Evolutionary conservation across 768 basidiomycete genomes (phyloP).

Genomic region (Paxillus involutus): DNA sequence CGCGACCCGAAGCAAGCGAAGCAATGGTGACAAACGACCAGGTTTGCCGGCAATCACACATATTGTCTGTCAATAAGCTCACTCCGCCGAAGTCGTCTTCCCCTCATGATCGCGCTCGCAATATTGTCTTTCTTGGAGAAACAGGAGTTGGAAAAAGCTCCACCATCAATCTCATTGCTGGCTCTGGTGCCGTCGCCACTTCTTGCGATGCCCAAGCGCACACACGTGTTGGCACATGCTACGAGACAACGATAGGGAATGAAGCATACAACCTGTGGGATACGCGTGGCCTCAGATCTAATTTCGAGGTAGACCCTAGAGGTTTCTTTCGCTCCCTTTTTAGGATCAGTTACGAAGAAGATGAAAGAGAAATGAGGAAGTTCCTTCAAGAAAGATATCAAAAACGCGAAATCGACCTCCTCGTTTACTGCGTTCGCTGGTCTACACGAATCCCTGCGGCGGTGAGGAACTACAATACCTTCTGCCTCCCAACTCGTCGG

Average conservation of each 20-base stretch:
- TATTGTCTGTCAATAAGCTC: not conserved
- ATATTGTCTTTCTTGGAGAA: constrained; percentile 25
- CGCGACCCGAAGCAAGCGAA: not conserved
- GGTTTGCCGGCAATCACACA: constrained; percentile 11
- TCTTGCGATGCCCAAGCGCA: constrained; percentile 16
- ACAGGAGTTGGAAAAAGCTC: constrained; percentile 28
- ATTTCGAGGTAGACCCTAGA: no score
- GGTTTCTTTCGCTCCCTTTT: no score
- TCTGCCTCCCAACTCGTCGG: constrained; percentile 35
- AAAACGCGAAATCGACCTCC: constrained; percentile 36
- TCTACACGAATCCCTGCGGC: no score
- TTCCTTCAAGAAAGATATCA: constrained; percentile 20
- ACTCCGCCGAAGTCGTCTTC: not conserved
- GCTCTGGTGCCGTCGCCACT: not conserved
- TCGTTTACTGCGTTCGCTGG: constrained; percentile 38
- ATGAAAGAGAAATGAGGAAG: no score
- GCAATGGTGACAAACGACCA: not conserved
- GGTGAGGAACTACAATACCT: constrained; percentile 32
- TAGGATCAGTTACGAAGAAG: no score
- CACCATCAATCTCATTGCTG: constrained; percentile 24
- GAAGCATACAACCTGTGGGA: constrained; percentile 30
- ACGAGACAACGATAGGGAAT: constrained; percentile 4
- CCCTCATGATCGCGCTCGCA: not conserved
- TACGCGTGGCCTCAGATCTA: no score
- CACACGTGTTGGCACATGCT: constrained; percentile 7